Evolutionary conservation across 2,329 filamentous ascomycete species (phyloP), one percentile per base, ranked within the genome.

Genomic region (Sporothrix variecibatus): DNA sequence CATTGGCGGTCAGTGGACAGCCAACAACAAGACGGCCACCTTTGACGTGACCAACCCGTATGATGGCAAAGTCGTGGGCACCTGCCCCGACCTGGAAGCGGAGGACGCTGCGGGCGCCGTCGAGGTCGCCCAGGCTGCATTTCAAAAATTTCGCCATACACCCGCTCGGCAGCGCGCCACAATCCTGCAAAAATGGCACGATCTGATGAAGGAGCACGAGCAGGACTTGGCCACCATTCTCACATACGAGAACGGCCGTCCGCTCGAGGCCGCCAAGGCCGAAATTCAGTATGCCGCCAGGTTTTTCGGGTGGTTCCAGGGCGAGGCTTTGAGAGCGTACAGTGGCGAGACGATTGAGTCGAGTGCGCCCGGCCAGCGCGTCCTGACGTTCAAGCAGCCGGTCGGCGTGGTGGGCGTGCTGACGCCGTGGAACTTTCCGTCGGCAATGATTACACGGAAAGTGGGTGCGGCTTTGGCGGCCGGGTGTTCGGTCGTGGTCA

Each of bases 1-100:
- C 81, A 91, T 98, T 80, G 95, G 98, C 81, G 95, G 95, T 79
- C 89, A 97, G 87, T 98, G 94, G 93, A 89, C 97, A 75, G 87
- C 88, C 78, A 93, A 95, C 78, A 89, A 90, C 80, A 97, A 94
- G 0, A 94, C 94, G 80, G 91, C 96, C 87, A 97, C 94, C 62
- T 98, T 98, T 82, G 91, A 96, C 81, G 93, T 98, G 75, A 49
- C 78, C 91, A 94, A 99, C 82, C 96, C 96, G 8, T 91, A 94
- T 1, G 93, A 93, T 12, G 93, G 93, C 77, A 88, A 92, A 78
- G 83, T 93, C 56, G 95, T 98, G 78, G 94, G 93, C 74, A 93
- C 90, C 31, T 92, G 92, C 81, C 94, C 96, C 76, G 95, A 98
- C 80, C 96, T 97, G 86, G 88, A 91, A 78, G 86, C 87, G 75